Conservation (phyloP, 73 alveolate genomes). For the Halteria grandinella region DNA sequence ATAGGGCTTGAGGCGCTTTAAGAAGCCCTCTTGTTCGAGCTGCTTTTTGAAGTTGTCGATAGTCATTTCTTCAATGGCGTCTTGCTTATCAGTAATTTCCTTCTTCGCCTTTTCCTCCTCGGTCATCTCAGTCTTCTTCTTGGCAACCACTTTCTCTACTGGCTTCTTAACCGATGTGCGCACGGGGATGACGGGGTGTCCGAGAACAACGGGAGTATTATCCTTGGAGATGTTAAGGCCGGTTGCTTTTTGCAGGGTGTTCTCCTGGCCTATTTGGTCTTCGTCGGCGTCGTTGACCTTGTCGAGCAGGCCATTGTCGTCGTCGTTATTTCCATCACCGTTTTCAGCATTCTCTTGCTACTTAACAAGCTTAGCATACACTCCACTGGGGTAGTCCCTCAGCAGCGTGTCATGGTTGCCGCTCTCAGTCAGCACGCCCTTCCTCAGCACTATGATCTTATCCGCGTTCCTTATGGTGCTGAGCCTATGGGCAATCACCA, state of each 20-base stretch:
- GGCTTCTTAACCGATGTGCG: neutral
- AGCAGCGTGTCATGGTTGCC: conserved; percentile 85
- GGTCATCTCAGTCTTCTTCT: conserved; percentile 8
- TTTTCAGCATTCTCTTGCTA: conserved; percentile 54
- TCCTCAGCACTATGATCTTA: conserved; percentile 85
- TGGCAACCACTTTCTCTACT: conserved; percentile 1
- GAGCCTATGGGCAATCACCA: conserved; percentile 85
- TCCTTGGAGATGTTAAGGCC: neutral
- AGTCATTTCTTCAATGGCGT: neutral
- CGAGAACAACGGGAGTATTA: neutral
- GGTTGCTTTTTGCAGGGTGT: neutral
- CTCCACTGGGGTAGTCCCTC: conserved; percentile 62
- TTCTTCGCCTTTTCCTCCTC: neutral
- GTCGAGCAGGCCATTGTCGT: neutral
- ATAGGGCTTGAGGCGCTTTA: neutral
- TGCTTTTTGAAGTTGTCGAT: neutral
- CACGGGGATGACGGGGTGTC: neutral
- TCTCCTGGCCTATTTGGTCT: neutral
- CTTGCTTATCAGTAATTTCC: conserved; percentile 13
- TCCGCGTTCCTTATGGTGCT: conserved; percentile 86
- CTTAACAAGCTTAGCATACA: conserved; percentile 70
- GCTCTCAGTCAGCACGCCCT: conserved; percentile 70
- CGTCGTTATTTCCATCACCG: neutral
- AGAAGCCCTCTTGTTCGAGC: neutral
- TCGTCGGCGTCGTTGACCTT: neutral